phyloP scores from a whole-genome alignment of 371 early-diverging fungal genomes.

The Actinomucor elegans region DNA sequence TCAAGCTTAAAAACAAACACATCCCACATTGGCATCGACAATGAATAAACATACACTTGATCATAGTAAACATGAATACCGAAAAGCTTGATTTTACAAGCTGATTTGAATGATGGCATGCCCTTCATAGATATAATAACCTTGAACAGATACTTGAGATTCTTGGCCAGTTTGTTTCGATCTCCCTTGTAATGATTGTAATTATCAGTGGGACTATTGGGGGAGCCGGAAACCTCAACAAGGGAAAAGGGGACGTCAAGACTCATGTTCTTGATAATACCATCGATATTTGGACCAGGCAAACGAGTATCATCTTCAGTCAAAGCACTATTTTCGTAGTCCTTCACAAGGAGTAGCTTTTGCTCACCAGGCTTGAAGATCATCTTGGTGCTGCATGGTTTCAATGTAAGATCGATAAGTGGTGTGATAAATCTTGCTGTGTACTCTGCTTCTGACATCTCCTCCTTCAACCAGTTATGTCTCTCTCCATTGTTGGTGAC shows the following conservation, averaged over 20 bases:
- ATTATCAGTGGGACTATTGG: constrained; percentile 2
- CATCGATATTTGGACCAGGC: constrained; percentile 17
- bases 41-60: constrained; percentile 10
- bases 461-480: constrained; percentile 22
- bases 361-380: constrained; percentile 7
- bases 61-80: constrained; percentile 13
- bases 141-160: constrained; percentile 11
- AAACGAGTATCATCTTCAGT: constrained; percentile 14
- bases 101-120: background rate
- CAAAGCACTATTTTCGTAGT: constrained; percentile 3
- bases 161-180: constrained; percentile 13
- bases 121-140: constrained; percentile 3
- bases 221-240: constrained; percentile 12
- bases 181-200: constrained; percentile 14
- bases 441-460: constrained; percentile 24
- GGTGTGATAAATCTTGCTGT: constrained; percentile 4
- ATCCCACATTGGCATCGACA: constrained; percentile 16
- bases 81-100: constrained; percentile 4
- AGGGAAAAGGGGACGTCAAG: constrained; percentile 1
- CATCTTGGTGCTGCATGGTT: constrained; percentile 5
- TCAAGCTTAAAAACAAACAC: constrained; percentile 3
- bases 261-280: constrained; percentile 1
- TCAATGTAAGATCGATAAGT: constrained; percentile 5
- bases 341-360: background rate
- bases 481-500: constrained; percentile 11